Conservation (phyloP, 179 eudicot species). For the Heliamphora pulchella region DNA sequence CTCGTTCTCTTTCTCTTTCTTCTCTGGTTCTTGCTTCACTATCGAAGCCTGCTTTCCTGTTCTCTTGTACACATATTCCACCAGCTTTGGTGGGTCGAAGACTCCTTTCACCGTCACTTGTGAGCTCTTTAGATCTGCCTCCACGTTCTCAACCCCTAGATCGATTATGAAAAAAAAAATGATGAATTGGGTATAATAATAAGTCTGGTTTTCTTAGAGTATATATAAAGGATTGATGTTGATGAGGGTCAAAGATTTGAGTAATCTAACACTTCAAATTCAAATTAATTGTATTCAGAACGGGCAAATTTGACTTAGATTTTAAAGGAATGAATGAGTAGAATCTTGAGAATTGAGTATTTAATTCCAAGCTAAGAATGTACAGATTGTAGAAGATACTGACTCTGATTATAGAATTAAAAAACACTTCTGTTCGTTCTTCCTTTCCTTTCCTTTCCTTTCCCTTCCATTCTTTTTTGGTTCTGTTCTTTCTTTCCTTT, state of each 20-base stretch:
- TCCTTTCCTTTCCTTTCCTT: no score
- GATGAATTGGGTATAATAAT: not conserved
- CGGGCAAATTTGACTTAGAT: constrained; percentile 8
- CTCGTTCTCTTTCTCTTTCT: constrained; percentile 26
- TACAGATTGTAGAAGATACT: constrained; percentile 24
- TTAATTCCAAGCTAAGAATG: constrained; percentile 22
- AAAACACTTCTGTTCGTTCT: no score
- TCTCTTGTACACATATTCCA: constrained; percentile 58
- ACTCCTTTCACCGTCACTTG: constrained; percentile 70
- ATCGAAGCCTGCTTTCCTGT: constrained; percentile 64
- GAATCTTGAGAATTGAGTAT: constrained; percentile 15
- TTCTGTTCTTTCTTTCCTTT: no score
- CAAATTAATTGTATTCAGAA: not conserved
- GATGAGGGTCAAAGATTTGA: constrained; percentile 3
- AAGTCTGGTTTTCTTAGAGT: not conserved
- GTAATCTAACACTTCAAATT: constrained; percentile 6
- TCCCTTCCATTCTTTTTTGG: no score
- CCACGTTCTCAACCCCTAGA: constrained; percentile 66
- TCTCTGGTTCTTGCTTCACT: constrained; percentile 41
- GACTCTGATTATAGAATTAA: not conserved
- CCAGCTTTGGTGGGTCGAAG: constrained; percentile 47
- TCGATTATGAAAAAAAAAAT: not conserved
- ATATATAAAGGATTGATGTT: not conserved
- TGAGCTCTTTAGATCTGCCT: constrained; percentile 72
- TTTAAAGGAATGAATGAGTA: constrained; percentile 11